Evolutionary conservation across 345 rosid genomes (phyloP), one percentile per base, ranked within the genome.

Genomic region (Arabidopsis thaliana): DNA sequence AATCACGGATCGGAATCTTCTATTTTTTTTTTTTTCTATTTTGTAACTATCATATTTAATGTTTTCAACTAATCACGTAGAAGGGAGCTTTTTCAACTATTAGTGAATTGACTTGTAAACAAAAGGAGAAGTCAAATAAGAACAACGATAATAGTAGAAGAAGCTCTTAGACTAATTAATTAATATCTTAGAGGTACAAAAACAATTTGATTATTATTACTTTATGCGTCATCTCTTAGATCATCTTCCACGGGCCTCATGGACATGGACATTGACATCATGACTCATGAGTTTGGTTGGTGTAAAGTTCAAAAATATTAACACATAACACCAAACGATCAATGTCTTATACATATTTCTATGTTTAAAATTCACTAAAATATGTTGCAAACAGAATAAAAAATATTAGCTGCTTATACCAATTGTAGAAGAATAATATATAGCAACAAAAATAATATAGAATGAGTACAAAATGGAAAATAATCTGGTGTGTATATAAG

Each of bases 271-370:
- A 58, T 64, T 9, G 80, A 63, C 65, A 71, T 71, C 67, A 77
- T 71, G 80, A 77, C 72, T 77, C 80, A 64, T 77, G 80, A 77
- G 80, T 64, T 71, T 65, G 4, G 72, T 63, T 77, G 80, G 76
- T 64, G 67, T 56, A 77, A 77, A 77, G 80, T 55, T 76, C 10
- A 59, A 61, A 40, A 62, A n/a, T 37, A 46, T n/a, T n/a, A 6
- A 40, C 42, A 69, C 42, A 51, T 22, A 46, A 42, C 58, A 69
- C 1, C 34, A 34, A 53, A 56, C 23, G 11, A 64, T 71, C 53
- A 48, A 14, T 64, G 64, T 70, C 56, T 62, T 76, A 62, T 2
- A 40, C 11, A 2, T 38, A 22, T 69, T 42, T 53, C 13, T 44
- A 69, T n/a, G 25, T 61, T 55, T 53, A 55, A 23, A 8, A 48